Percentiles rank a stretch among this genome's conserved stretches.
These are phyloP conservation scores for Benincasa hispida DNA, from an alignment of 306 rosid species.

Conservation along the genomic window DNA sequence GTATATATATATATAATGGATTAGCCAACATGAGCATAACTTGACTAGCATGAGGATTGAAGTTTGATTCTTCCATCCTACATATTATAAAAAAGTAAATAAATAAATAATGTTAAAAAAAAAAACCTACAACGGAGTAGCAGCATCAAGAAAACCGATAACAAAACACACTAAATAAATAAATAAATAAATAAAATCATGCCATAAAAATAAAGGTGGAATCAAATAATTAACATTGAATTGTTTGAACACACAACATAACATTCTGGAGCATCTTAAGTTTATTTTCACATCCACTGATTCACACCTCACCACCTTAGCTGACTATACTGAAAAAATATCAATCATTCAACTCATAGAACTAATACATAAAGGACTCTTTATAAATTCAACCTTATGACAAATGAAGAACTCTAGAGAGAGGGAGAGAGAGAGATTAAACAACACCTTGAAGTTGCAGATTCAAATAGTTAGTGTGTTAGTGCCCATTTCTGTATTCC, in stretches of 20 bases:
- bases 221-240: neutral
- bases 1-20: too few species aligned
- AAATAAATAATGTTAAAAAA: too few species aligned
- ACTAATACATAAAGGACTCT: neutral
- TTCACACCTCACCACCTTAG: neutral
- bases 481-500: constrained; percentile 4
- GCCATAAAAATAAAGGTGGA: neutral
- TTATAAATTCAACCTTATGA: neutral
- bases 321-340: neutral
- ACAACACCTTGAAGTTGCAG: neutral
- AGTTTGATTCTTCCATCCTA: too few species aligned
- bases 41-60: too few species aligned
- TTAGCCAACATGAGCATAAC: too few species aligned
- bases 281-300: neutral
- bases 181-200: too few species aligned
- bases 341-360: neutral
- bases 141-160: neutral
- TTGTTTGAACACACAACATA: neutral
- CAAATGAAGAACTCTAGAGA: neutral
- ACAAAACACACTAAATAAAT: neutral
- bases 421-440: neutral
- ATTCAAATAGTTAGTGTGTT: constrained; percentile 4
- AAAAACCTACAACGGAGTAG: neutral
- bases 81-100: too few species aligned
- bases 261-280: neutral